phyloP scores from a whole-genome alignment of 257 asterid species.

The Scutellaria barbata region DNA sequence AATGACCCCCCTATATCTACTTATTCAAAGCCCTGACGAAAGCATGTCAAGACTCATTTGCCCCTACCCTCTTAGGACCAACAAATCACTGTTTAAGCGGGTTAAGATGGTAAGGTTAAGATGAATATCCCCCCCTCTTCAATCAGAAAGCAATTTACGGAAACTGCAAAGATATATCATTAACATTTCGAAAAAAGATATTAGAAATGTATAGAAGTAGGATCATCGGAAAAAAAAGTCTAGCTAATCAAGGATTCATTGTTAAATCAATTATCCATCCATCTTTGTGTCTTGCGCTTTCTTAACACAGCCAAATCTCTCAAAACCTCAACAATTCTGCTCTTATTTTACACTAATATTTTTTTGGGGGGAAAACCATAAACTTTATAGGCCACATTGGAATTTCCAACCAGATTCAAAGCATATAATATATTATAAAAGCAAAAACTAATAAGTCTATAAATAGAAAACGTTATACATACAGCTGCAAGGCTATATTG shows the following conservation, averaged over 20 bases:
- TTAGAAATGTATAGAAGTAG: not conserved
- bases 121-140: not conserved
- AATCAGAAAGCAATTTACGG: constrained; percentile 12
- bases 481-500: constrained; percentile 96
- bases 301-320: not conserved
- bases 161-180: not conserved
- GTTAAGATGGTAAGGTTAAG: not conserved
- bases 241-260: too few species aligned
- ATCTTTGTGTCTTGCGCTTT: too few species aligned
- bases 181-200: not conserved
- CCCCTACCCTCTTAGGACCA: too few species aligned
- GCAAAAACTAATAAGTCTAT: not conserved
- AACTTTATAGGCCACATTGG: not conserved
- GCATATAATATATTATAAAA: not conserved
- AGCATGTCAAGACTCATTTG: too few species aligned
- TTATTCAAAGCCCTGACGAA: too few species aligned
- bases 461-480: constrained; percentile 35
- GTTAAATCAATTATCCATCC: not conserved
- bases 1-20: too few species aligned
- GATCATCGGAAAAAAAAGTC: too few species aligned
- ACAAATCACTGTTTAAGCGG: not conserved
- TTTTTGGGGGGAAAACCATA: not conserved
- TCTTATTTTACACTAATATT: not conserved
- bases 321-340: not conserved
- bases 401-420: not conserved